Evolutionary conservation across 257 asterid species (phyloP).

Genomic region (Capsicum rhomboideum): DNA sequence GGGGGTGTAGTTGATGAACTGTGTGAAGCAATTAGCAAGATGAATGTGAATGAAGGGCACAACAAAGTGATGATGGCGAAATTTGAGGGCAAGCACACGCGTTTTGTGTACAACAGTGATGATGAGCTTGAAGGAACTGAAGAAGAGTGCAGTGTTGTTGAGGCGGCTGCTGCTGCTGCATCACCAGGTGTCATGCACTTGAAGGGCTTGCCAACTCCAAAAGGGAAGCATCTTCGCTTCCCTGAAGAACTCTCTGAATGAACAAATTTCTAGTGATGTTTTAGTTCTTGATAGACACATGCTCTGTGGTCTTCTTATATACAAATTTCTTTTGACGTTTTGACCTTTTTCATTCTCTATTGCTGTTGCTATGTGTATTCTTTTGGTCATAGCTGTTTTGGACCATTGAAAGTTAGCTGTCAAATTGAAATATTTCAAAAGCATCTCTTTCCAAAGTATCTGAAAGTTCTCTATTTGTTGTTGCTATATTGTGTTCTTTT

Average conservation of each 20-base stretch:
- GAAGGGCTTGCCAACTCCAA: slow-evolving; percentile 30
- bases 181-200: slow-evolving; percentile 1
- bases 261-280: neutral
- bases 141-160: slow-evolving; percentile 22
- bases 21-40: slow-evolving; percentile 65
- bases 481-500: too few relatives aligned
- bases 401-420: neutral
- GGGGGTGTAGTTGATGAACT: slow-evolving; percentile 41
- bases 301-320: neutral
- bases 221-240: slow-evolving; percentile 47
- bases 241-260: slow-evolving; percentile 9
- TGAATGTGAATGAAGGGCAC: slow-evolving; percentile 25
- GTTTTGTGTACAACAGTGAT: slow-evolving; percentile 66
- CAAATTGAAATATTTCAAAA: neutral
- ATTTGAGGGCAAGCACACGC: slow-evolving; percentile 56
- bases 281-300: neutral
- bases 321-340: neutral
- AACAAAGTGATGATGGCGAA: neutral
- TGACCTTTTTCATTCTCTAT: neutral
- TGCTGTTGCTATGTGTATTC: neutral
- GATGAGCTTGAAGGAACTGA: slow-evolving; percentile 58
- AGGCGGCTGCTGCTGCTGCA: neutral
- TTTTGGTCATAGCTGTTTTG: neutral
- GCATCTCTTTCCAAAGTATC: neutral
- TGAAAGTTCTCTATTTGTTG: neutral